Evolutionary conservation across 176 grass and related monocot species (phyloP), one percentile per base, ranked within the genome.

Genomic region (Leersia perrieri): DNA sequence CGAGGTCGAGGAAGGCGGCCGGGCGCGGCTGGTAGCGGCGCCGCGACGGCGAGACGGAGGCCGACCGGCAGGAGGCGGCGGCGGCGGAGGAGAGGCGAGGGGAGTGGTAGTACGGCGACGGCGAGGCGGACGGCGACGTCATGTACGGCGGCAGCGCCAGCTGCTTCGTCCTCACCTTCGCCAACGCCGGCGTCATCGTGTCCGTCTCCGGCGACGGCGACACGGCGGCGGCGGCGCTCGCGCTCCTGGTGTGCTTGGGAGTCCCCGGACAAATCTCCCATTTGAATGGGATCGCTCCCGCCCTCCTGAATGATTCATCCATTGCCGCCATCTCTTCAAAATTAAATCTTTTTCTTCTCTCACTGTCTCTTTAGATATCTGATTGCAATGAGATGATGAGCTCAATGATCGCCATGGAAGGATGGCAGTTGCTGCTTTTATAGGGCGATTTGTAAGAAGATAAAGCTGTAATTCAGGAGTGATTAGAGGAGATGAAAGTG

Each of bases 201-300:
- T n/a, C n/a, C n/a, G n/a, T n/a, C n/a, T n/a, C 58, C 9, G 70
- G 22, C 40, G 71, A 18, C 5, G 47, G 11, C 51, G 2, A 36
- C 9, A 36, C 3, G 38, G 64, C 4, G 42, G 33, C 27, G 2
- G 47, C 38, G 53, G 38, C 75, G 69, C 68, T 67, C 1, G 61
- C 75, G 86, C 87, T 84, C 39, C 87, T 29, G 2, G 65, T 66
- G 70, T 88, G 81, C 81, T 94, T 97, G 0, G 92, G 92, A 33
- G 83, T 84, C 7, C 94, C 94, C 20, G 92, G 94, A 51, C 89
- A 85, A 18, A 92, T 80, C 89, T 97, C 94, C 94, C 94, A 97
- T 32, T 94, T 83, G 89, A 97, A 97, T 44, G 92, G 94, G 22
- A 97, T 26, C 60, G 85, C 75, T 15, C 89, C 92, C n/a, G 94